Conservation (phyloP, 2,329 filamentous ascomycete genomes). For the Eurotiales sp. region DNA sequence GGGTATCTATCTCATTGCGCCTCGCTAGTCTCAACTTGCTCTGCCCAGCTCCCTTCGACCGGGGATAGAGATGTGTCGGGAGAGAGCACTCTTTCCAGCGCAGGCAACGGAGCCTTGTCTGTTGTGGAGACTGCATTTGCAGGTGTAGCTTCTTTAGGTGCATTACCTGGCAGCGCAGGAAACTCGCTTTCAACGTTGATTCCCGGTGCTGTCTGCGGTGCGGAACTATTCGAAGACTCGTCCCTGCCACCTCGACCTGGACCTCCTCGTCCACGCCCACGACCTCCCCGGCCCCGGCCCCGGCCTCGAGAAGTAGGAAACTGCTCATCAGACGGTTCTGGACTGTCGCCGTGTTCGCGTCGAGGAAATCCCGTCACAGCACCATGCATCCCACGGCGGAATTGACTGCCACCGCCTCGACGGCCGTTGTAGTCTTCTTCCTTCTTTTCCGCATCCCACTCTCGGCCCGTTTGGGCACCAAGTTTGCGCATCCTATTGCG, state of each 20-base stretch:
- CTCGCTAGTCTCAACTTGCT: constrained; percentile 18
- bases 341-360: constrained; percentile 24
- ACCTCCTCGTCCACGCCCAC: constrained; percentile 31
- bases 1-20: constrained; percentile 9
- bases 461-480: constrained; percentile 54
- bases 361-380: constrained; percentile 40
- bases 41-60: constrained; percentile 18
- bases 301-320: constrained; percentile 5
- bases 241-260: constrained; percentile 17
- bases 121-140: constrained; percentile 11
- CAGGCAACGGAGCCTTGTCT: constrained; percentile 18
- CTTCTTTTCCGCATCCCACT: constrained; percentile 61
- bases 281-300: constrained; percentile 20
- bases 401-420: constrained; percentile 39
- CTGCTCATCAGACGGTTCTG: constrained; percentile 22
- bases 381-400: constrained; percentile 50
- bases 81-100: not conserved
- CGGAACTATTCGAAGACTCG: constrained; percentile 18
- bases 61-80: constrained; percentile 12
- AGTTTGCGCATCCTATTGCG: constrained; percentile 58
- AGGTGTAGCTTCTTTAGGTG: constrained; percentile 14
- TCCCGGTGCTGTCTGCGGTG: constrained; percentile 19
- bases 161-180: constrained; percentile 30
- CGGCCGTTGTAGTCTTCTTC: constrained; percentile 51
- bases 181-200: constrained; percentile 33